These are phyloP conservation scores for Metschnikowia proteae DNA, from an alignment of 805 yeast species.

Conservation along the genomic window DNA sequence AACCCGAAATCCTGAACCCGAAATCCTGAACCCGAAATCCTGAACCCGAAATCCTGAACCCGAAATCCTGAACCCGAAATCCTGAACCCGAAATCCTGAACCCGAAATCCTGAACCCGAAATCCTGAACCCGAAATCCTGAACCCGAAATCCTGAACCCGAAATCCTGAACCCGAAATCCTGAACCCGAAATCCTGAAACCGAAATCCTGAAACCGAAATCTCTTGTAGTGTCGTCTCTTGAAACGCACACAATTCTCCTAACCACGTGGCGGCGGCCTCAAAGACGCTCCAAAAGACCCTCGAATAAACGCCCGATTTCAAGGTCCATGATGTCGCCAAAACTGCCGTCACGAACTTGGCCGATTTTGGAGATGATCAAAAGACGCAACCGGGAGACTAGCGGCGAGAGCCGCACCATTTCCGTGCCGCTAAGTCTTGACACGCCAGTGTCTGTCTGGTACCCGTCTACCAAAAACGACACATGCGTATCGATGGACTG, in stretches of 20 bases:
- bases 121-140: too few relatives aligned
- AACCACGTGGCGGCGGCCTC: not conserved
- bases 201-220: too few relatives aligned
- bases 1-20: too few relatives aligned
- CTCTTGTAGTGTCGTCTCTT: too few relatives aligned
- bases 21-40: too few relatives aligned
- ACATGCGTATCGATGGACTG: conserved; percentile 36
- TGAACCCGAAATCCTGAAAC: too few relatives aligned
- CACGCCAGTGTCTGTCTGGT: conserved; percentile 5
- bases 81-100: too few relatives aligned
- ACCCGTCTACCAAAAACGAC: conserved; percentile 31
- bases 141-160: too few relatives aligned
- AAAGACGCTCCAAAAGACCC: conserved; percentile 34
- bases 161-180: too few relatives aligned
- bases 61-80: too few relatives aligned
- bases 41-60: too few relatives aligned
- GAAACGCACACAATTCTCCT: not conserved
- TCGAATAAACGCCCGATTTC: conserved; percentile 39
- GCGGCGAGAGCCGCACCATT: conserved; percentile 47
- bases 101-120: too few relatives aligned
- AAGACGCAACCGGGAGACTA: conserved; percentile 50
- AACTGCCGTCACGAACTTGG: conserved; percentile 8
- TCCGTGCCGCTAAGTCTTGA: conserved; percentile 45
- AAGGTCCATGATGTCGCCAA: conserved; percentile 24
- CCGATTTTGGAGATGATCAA: conserved; percentile 31